A percentile compares a stretch with the other conserved stretches of the same genome.
phyloP scores from a whole-genome alignment of 306 rosid species.

The Malus fusca region DNA sequence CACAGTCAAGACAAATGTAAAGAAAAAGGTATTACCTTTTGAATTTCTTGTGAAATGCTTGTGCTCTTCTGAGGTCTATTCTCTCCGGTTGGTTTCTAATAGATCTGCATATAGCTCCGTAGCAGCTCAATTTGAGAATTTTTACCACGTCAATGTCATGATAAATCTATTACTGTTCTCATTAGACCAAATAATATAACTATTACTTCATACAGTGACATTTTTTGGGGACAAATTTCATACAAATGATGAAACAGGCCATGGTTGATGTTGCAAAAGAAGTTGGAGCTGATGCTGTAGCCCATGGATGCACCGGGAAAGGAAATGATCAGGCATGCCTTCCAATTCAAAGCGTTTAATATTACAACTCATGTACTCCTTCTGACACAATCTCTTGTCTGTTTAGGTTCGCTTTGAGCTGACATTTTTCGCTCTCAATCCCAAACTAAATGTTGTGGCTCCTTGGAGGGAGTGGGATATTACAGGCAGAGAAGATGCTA shows the following conservation, averaged over 20 bases:
- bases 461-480: conserved; percentile 99
- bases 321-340: conserved; percentile 90
- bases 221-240: neutral
- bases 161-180: neutral
- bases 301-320: conserved; percentile 97
- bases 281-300: conserved; percentile 97
- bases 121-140: neutral
- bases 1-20: neutral
- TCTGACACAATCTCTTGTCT: conserved; percentile 15
- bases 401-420: conserved; percentile 88
- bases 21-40: neutral
- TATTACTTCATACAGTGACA: neutral
- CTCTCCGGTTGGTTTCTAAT: neutral
- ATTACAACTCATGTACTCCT: neutral
- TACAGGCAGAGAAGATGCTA: conserved; percentile 91
- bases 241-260: conserved; percentile 38
- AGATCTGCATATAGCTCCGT: neutral
- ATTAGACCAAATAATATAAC: neutral
- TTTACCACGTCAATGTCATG: neutral
- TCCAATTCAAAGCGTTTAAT: neutral
- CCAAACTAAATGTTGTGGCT: conserved; percentile 86
- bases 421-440: conserved; percentile 86
- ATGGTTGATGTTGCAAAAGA: conserved; percentile 92
- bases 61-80: neutral
- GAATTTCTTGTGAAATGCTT: neutral